These are phyloP conservation scores for Plasmodium vinckei DNA, from an alignment of 169 alveolate genomes.

Conservation along the genomic window DNA sequence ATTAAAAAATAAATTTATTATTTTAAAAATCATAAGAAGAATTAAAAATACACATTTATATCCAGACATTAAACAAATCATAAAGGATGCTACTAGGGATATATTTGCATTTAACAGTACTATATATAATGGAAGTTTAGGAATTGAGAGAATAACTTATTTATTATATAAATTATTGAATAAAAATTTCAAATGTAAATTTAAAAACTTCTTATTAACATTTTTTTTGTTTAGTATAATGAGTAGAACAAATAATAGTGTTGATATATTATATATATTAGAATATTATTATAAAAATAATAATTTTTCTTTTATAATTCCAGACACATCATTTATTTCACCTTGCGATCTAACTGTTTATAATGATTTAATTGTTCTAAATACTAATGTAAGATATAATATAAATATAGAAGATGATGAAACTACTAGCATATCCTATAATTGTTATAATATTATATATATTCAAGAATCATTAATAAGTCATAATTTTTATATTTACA, in stretches of 20 bases:
- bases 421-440: slow-evolving; percentile 6
- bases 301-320: slow-evolving; percentile 35
- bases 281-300: slow-evolving; percentile 54
- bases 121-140: slow-evolving; percentile 67
- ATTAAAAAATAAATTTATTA: slow-evolving; percentile 59
- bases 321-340: slow-evolving; percentile 41
- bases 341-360: slow-evolving; percentile 62
- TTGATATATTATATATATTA: slow-evolving; percentile 61
- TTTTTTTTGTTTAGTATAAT: slow-evolving; percentile 55
- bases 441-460: slow-evolving; percentile 50
- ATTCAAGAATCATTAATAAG: slow-evolving; percentile 33
- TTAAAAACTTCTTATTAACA: slow-evolving; percentile 12
- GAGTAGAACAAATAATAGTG: slow-evolving; percentile 74
- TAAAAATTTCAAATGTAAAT: slow-evolving; percentile 15
- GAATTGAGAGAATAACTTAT: slow-evolving; percentile 21
- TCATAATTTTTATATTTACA: slow-evolving; percentile 50
- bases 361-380: slow-evolving; percentile 35
- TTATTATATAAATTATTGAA: slow-evolving; percentile 33
- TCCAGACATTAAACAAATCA: slow-evolving; percentile 64
- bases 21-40: slow-evolving; percentile 51
- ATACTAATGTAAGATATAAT: slow-evolving; percentile 25
- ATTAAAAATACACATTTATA: slow-evolving; percentile 39
- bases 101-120: slow-evolving; percentile 56
- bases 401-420: slow-evolving; percentile 30
- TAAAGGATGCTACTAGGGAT: slow-evolving; percentile 68